A percentile compares a stretch with the other conserved stretches of the same genome.
phyloP scores from a whole-genome alignment of 306 rosid species.

The Quercus engelmannii region DNA sequence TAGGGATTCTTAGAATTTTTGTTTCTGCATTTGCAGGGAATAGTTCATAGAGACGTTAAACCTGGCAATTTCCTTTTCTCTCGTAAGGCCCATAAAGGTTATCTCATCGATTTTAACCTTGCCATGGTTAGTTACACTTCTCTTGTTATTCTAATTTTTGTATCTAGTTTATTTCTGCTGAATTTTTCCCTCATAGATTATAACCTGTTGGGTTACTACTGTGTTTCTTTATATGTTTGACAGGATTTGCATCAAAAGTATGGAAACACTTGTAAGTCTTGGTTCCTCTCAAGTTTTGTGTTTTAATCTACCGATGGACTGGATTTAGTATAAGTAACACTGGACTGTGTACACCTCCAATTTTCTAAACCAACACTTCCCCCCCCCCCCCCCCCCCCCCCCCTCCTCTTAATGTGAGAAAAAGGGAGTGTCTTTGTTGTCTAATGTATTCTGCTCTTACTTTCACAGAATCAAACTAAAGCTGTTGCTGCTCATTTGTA shows the following conservation, averaged over 20 bases:
- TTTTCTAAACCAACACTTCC: background rate
- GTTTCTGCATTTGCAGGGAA: conserved; percentile 48
- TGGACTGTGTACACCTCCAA: background rate
- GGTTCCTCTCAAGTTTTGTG: background rate
- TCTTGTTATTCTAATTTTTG: background rate
- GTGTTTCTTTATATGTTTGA: conserved; percentile 16
- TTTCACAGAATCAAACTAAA: background rate
- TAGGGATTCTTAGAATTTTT: conserved; percentile 5
- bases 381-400: background rate
- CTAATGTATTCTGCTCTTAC: background rate
- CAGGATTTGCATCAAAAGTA: conserved; percentile 50
- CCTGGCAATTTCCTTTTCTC: conserved; percentile 97
- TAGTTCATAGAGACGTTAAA: conserved; percentile 80
- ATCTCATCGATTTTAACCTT: conserved; percentile 88
- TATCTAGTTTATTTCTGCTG: background rate
- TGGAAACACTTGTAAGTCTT: conserved; percentile 27
- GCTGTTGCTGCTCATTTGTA: background rate
- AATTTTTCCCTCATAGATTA: background rate
- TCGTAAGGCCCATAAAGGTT: conserved; percentile 64
- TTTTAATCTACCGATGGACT: background rate
- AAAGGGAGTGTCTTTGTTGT: background rate
- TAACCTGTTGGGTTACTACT: background rate
- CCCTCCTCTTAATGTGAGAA: background rate
- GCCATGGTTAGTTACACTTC: conserved; percentile 59
- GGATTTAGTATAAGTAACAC: background rate